These are phyloP conservation scores for Crepidotus variabilis DNA, from an alignment of 768 basidiomycete species.

Conservation along the genomic window DNA sequence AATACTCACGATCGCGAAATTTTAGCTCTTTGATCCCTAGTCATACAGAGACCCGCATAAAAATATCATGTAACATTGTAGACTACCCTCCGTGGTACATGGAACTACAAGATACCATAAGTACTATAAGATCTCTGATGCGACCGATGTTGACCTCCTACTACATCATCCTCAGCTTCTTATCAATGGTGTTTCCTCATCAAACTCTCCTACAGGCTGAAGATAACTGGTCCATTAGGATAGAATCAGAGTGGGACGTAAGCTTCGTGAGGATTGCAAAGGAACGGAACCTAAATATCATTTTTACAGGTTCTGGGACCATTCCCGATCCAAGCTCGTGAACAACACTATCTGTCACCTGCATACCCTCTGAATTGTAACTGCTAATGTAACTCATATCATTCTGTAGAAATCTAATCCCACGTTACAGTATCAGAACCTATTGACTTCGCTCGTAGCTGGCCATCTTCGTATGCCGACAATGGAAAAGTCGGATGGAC, in stretches of 20 bases:
- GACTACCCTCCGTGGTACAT: no score
- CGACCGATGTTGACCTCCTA: no score
- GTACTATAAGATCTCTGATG: no score
- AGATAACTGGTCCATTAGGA: slow-evolving; percentile 5
- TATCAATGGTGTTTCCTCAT: not conserved
- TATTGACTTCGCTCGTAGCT: slow-evolving; percentile 45
- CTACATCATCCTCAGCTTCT: no score
- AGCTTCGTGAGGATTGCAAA: slow-evolving; percentile 8
- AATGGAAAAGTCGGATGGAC: slow-evolving; percentile 60
- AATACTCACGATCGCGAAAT: no score
- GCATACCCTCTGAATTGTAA: slow-evolving; percentile 68
- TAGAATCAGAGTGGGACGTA: slow-evolving; percentile 33
- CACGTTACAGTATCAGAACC: slow-evolving; percentile 40
- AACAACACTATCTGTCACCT: slow-evolving; percentile 80
- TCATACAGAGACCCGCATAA: no score
- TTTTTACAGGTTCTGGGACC: slow-evolving; percentile 66
- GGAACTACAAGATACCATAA: no score
- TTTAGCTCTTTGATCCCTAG: no score
- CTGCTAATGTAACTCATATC: slow-evolving; percentile 9
- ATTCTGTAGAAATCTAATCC: not conserved
- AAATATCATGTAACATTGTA: no score
- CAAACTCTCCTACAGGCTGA: not conserved
- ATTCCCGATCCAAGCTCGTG: slow-evolving; percentile 80
- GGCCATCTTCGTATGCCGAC: slow-evolving; percentile 70
- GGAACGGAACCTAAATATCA: not conserved